These are phyloP conservation scores for Coniferiporia weirii DNA, from an alignment of 1,284 basidiomycete species.

Conservation along the genomic window DNA sequence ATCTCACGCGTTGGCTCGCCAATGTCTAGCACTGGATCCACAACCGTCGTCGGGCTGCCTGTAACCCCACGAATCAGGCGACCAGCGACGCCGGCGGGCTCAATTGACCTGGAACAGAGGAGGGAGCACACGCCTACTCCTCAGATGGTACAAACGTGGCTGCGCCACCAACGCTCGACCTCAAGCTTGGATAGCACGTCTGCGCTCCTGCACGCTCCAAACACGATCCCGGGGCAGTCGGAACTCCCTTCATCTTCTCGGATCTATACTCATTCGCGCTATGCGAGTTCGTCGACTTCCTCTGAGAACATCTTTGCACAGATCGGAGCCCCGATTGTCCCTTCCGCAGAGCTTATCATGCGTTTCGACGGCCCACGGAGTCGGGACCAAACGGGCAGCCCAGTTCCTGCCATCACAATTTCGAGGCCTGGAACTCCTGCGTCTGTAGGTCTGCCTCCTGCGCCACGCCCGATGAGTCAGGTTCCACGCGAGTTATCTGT, in stretches of 20 bases:
- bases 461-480: slow-evolving; percentile 9
- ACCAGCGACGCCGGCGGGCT: not conserved
- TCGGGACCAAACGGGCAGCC: slow-evolving; percentile 6
- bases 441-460: slow-evolving; percentile 4
- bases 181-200: slow-evolving; percentile 15
- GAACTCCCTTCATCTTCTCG: not conserved
- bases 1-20: slow-evolving; percentile 7
- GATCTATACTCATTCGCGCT: not conserved
- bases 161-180: slow-evolving; percentile 12
- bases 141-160: slow-evolving; percentile 10
- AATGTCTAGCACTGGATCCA: not conserved
- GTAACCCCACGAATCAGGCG: slow-evolving; percentile 1
- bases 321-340: slow-evolving; percentile 10
- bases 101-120: not conserved
- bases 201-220: slow-evolving; percentile 1
- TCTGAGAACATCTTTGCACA: slow-evolving; percentile 7
- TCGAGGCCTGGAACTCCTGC: slow-evolving; percentile 2
- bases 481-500: not conserved
- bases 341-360: slow-evolving; percentile 4
- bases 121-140: slow-evolving; percentile 10
- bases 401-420: slow-evolving; percentile 5
- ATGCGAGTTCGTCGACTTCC: slow-evolving; percentile 5
- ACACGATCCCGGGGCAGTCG: not conserved
- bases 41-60: not conserved
- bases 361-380: not conserved